Evolutionary conservation across 78 protist species (phyloP), one percentile per base, ranked within the genome.

Genomic region (Chrysochromulina tobinii): DNA sequence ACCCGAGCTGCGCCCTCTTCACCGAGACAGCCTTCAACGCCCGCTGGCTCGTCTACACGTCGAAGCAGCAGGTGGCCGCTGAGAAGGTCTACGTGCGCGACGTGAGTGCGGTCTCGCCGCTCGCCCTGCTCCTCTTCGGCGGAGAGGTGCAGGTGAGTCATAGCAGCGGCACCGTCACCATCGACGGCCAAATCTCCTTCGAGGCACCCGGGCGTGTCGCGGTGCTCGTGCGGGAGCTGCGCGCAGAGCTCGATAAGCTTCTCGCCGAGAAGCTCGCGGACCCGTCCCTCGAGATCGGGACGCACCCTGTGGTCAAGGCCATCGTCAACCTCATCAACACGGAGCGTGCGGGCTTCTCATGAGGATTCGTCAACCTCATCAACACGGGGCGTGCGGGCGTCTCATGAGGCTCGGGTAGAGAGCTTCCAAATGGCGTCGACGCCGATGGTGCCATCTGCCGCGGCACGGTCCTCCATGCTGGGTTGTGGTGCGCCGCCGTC

Each of bases 111-210:
- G 66, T 97, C 17, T 53, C 95, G 7, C 96, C 95, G 9, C 25
- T 84, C 1, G 89, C 96, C 9, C 83, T 97, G 25, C 17, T 96
- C 1, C 73, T 97, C 54, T 97, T 97, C 81, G 98, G 95, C 15
- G 93, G 94, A 20, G 90, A 91, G 23, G 79, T 92, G 1, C 85
- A 75, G 23, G 27, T 77, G 23, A 12, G 84, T 15, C 77, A 81
- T 81, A 92, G 92, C 67, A 27, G 48, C 1, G 79, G 69, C 38
- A 21, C 48, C 9, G 89, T 94, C 66, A 21, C 1, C 9, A 67
- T 93, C 25, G 94, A 94, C 69, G 25, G 21, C 27, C 51, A 2
- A 27, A 15, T 59, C 58, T 11, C 11, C 15, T 2, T 85, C 75
- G 73, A 23, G 1, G 89, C 89, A 7, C 14, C 55, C 7, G 57